A percentile compares a stretch with the other conserved stretches of the same genome.
Evolutionary conservation across 139 green algal species (phyloP).

Genomic region (Ettlia oleoabundans): DNA sequence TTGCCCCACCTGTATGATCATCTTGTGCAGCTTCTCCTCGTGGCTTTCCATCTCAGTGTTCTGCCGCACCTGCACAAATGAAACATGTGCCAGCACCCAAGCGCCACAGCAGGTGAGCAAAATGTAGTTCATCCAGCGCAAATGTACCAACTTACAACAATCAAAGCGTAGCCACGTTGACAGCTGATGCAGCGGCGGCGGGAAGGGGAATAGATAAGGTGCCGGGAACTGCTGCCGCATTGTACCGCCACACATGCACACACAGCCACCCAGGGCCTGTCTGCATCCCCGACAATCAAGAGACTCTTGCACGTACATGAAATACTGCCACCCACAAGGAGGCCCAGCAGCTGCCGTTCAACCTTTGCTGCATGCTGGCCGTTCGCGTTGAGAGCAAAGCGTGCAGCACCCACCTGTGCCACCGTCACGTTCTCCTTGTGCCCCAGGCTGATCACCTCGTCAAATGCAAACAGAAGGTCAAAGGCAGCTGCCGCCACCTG

Average conservation of each 20-base stretch:
- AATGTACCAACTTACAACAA: no score
- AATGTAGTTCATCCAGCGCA: background rate
- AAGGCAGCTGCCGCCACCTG: slow-evolving; percentile 69
- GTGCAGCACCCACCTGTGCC: slow-evolving; percentile 69
- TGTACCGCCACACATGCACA: no score
- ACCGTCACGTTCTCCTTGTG: slow-evolving; percentile 79
- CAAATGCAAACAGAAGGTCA: slow-evolving; percentile 99
- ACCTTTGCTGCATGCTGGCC: background rate
- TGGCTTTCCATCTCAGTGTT: slow-evolving; percentile 98
- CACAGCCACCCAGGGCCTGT: no score
- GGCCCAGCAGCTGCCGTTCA: background rate
- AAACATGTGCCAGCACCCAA: background rate
- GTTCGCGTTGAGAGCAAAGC: no score
- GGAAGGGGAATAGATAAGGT: no score
- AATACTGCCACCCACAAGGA: no score
- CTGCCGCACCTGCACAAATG: slow-evolving; percentile 79
- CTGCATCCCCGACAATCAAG: no score
- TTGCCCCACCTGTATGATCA: slow-evolving; percentile 90
- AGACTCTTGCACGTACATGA: no score
- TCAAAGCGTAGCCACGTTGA: no score
- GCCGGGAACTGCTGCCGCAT: no score
- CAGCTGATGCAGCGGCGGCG: no score
- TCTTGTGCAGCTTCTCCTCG: slow-evolving; percentile 99
- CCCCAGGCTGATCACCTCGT: slow-evolving; percentile 96
- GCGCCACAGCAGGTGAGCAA: background rate